Percentiles rank a stretch among this genome's conserved stretches.
These are phyloP conservation scores for Termitomyces titanicus DNA, from an alignment of 768 basidiomycete genomes.

Conservation along the genomic window DNA sequence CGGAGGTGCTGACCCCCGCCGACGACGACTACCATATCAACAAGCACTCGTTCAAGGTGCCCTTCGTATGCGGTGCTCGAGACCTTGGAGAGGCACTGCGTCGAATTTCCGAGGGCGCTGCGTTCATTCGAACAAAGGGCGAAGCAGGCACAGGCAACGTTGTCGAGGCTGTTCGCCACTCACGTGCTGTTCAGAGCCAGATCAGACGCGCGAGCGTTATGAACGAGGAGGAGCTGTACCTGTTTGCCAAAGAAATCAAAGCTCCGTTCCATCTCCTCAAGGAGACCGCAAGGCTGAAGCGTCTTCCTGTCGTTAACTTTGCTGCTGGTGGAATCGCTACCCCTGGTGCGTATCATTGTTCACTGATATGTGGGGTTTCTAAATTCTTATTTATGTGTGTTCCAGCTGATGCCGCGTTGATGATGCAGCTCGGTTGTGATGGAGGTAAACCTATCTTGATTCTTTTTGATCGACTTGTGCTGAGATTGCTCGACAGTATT, in stretches of 20 bases:
- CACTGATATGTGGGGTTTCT: background rate
- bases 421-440: constrained; percentile 99
- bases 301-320: constrained; percentile 94
- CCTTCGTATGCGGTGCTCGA: constrained; percentile 94
- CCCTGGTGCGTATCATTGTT: constrained; percentile 52
- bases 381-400: constrained; percentile 8
- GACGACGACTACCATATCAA: constrained; percentile 97
- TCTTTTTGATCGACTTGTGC: constrained; percentile 1
- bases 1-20: constrained; percentile 91
- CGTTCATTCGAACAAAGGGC: constrained; percentile 98
- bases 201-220: constrained; percentile 85
- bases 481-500: constrained; percentile 58
- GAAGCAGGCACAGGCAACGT: constrained; percentile 89
- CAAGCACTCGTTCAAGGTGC: constrained; percentile 93
- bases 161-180: constrained; percentile 92
- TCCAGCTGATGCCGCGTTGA: constrained; percentile 89
- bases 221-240: constrained; percentile 94
- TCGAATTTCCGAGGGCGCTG: constrained; percentile 95
- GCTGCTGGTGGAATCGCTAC: constrained; percentile 94
- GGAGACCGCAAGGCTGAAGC: constrained; percentile 91
- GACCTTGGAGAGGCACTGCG: constrained; percentile 95
- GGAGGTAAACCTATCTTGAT: constrained; percentile 58
- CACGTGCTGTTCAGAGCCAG: constrained; percentile 76
- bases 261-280: constrained; percentile 95
- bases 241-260: constrained; percentile 86